phyloP scores from a whole-genome alignment of 768 basidiomycete genomes.

The Clavulina sp. region DNA sequence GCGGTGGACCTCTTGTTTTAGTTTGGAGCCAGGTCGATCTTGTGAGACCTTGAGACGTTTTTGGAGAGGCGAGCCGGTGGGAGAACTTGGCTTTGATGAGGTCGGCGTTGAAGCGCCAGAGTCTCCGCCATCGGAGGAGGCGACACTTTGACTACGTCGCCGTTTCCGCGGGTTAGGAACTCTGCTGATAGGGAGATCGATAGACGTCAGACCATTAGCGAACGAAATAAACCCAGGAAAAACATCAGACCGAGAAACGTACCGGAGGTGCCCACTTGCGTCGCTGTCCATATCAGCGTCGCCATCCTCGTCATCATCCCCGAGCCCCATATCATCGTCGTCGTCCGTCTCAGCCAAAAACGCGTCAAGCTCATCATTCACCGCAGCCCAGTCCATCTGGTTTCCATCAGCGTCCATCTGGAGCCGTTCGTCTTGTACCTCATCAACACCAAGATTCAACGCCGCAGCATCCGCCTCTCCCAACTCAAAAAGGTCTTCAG shows the following conservation, averaged over 20 bases:
- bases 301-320: constrained; percentile 10
- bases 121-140: constrained; percentile 33
- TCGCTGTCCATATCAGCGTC: constrained; percentile 14
- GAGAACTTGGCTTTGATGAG: constrained; percentile 20
- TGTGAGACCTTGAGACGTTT: constrained; percentile 65
- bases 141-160: constrained; percentile 56
- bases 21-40: constrained; percentile 41
- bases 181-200: constrained; percentile 22
- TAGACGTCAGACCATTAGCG: constrained; percentile 27
- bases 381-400: constrained; percentile 61
- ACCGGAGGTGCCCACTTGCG: constrained; percentile 17
- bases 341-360: constrained; percentile 62
- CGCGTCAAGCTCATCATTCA: constrained; percentile 75
- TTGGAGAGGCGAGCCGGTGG: constrained; percentile 48
- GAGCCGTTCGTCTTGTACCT: constrained; percentile 14
- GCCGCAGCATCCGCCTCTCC: constrained; percentile 44
- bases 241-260: constrained; percentile 19
- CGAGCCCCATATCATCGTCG: constrained; percentile 13
- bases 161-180: constrained; percentile 35
- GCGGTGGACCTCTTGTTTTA: constrained; percentile 6
- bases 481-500: constrained; percentile 20
- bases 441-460: constrained; percentile 17
- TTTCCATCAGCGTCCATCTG: constrained; percentile 23
- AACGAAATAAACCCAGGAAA: constrained; percentile 30
- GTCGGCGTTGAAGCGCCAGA: constrained; percentile 20